A percentile compares a stretch with the other conserved stretches of the same genome.
These are phyloP conservation scores for Lachancea kluyveri DNA, from an alignment of 805 yeast genomes.

Conservation along the genomic window DNA sequence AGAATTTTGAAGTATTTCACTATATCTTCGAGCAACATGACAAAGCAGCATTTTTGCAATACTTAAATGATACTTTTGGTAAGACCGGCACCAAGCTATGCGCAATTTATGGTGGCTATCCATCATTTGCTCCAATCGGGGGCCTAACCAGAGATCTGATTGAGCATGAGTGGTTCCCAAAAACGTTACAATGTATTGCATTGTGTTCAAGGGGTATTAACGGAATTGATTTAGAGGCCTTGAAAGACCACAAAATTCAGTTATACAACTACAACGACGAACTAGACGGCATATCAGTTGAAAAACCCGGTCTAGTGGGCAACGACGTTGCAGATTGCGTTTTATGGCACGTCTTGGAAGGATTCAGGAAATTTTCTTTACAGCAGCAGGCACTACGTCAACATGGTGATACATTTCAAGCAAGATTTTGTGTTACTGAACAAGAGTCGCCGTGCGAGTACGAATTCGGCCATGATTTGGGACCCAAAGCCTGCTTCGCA, in stretches of 20 bases:
- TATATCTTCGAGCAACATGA: conserved; percentile 13
- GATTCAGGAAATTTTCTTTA: conserved; percentile 45
- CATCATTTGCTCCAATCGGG: conserved; percentile 46
- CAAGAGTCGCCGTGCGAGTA: conserved; percentile 25
- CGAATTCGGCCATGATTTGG: conserved; percentile 35
- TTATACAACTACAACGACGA: conserved; percentile 39
- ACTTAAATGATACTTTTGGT: conserved; percentile 11
- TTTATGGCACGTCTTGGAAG: conserved; percentile 46
- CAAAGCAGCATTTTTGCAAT: conserved; percentile 10
- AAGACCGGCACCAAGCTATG: conserved; percentile 16
- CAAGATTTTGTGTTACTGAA: conserved; percentile 33
- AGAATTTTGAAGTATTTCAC: conserved; percentile 12
- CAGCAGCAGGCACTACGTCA: conserved; percentile 30
- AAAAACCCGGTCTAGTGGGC: conserved; percentile 38
- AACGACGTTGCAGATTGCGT: conserved; percentile 63
- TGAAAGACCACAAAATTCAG: conserved; percentile 36
- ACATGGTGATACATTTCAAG: conserved; percentile 34
- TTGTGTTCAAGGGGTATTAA: conserved; percentile 57
- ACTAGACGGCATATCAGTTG: conserved; percentile 5
- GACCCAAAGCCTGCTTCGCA: conserved; percentile 33
- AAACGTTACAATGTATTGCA: conserved; percentile 40
- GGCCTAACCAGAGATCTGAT: conserved; percentile 42
- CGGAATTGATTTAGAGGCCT: conserved; percentile 37
- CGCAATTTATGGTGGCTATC: conserved; percentile 58
- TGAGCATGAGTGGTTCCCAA: conserved; percentile 35